Percentiles rank a stretch among this genome's conserved stretches.
These are phyloP conservation scores for Tirmania nivea DNA, from an alignment of 495 filamentous ascomycete genomes.

Conservation along the genomic window DNA sequence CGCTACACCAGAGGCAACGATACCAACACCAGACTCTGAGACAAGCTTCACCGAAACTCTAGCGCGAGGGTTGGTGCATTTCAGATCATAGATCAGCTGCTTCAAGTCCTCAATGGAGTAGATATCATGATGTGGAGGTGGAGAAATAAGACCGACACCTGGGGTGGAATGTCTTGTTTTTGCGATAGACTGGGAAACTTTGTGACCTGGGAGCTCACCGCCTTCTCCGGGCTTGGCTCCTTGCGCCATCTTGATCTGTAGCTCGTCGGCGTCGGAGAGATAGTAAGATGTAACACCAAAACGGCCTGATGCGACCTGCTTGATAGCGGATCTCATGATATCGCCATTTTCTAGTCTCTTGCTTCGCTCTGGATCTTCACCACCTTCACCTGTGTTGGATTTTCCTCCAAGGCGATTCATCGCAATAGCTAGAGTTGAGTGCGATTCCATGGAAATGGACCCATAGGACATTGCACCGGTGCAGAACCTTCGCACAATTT, in stretches of 20 bases:
- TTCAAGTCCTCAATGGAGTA: conserved; percentile 99
- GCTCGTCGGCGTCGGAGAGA: conserved; percentile 91
- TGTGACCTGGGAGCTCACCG: conserved; percentile 94
- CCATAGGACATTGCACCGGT: conserved; percentile 99
- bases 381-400: conserved; percentile 97
- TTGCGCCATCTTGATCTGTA: conserved; percentile 99
- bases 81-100: conserved; percentile 96
- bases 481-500: conserved; percentile 92
- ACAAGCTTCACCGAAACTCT: conserved; percentile 97
- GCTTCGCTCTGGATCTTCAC: conserved; percentile 87
- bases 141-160: conserved; percentile 95
- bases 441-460: conserved; percentile 97
- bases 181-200: conserved; percentile 91
- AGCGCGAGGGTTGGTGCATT: conserved; percentile 87
- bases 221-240: conserved; percentile 97
- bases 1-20: conserved; percentile 93
- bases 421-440: conserved; percentile 88
- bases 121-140: conserved; percentile 96
- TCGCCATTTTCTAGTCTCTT: conserved; percentile 76
- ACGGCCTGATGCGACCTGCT: conserved; percentile 92
- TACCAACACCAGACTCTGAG: conserved; percentile 94
- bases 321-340: conserved; percentile 96
- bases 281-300: conserved; percentile 98
- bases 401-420: conserved; percentile 98
- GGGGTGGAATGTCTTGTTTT: conserved; percentile 96